Percentiles rank a stretch among this genome's conserved stretches.
Conservation (phyloP, 495 filamentous ascomycete species). For the Lasiosphaeria miniovina region DNA sequence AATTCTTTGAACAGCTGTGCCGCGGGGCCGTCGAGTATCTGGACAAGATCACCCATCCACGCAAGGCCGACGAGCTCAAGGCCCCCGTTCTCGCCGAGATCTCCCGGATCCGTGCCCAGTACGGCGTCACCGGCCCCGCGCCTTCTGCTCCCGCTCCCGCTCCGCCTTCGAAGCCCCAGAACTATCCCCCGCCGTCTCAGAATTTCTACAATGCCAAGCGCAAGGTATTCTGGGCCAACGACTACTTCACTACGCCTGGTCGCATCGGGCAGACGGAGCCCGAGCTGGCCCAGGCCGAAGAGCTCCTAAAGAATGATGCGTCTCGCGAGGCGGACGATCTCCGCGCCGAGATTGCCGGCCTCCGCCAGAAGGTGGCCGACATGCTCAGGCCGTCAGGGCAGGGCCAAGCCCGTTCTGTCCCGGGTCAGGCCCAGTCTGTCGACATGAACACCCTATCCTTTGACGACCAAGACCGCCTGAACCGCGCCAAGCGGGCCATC, state of each 20-base stretch:
- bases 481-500: conserved; percentile 10
- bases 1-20: neutral
- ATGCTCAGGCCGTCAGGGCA: neutral
- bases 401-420: neutral
- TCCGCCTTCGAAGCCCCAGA: neutral
- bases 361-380: neutral
- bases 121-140: neutral
- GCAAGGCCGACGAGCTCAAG: conserved; percentile 8
- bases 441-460: conserved; percentile 3
- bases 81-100: neutral
- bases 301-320: neutral
- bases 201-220: neutral
- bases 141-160: neutral
- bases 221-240: neutral
- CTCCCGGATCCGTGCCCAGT: neutral
- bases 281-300: neutral
- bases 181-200: neutral
- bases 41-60: conserved; percentile 5
- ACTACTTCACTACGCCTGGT: neutral
- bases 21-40: neutral
- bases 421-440: neutral
- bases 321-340: neutral
- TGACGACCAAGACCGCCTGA: conserved; percentile 8
- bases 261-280: neutral
- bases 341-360: neutral